Base-by-base conservation (phyloP, 495 filamentous ascomycete species). In the Xylaria acuta region DNA sequence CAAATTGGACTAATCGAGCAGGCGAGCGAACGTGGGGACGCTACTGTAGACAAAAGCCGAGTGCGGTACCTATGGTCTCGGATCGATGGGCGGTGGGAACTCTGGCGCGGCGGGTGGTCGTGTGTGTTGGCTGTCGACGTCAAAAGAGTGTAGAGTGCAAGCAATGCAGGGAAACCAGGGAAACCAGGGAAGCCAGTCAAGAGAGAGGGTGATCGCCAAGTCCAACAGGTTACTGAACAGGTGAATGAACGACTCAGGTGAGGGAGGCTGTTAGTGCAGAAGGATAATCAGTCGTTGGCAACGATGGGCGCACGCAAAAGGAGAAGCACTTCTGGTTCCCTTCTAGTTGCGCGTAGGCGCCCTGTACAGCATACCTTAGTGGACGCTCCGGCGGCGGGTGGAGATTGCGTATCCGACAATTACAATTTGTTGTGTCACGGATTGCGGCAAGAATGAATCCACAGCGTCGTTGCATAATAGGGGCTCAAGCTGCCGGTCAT, bases 171-270 rank as follows among this genome's bases (percentile, higher is more conserved):
- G 43, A 38, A 66, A 51, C 27, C n/a, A n/a, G n/a, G 34, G 43
- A 38, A 66, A 51, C 27, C 38, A 38, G 18, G 34, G 43, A 38
- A 66, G 36, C 27, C 30, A 25, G 45, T 27, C 20, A 18, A 18
- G 30, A 36, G 32, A 67, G 32, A 51, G 64, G 43, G 9, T 18
- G 65, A 49, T 36, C 49, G 65, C 45, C 64, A 67, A 53, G 64
- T 40, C 25, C 64, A 58, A 59, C 41, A 12, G 16, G n/a, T n/a
- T n/a, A n/a, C n/a, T n/a, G n/a, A n/a, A n/a, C n/a, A n/a, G 54
- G 30, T 67, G 38, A 72, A 72, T 72, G 70, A 72, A 41, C 70
- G 70, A 72, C 70, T 72, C 47, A 66, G 54, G 60, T 66, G 67
- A 54, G 70, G 63, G 49, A 66, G 43, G 30, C 43, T 32, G 64